Evolutionary conservation across 169 alveolate genomes (phyloP), one percentile per base, ranked within the genome.

Genomic region (Eimeria falciformis): DNA sequence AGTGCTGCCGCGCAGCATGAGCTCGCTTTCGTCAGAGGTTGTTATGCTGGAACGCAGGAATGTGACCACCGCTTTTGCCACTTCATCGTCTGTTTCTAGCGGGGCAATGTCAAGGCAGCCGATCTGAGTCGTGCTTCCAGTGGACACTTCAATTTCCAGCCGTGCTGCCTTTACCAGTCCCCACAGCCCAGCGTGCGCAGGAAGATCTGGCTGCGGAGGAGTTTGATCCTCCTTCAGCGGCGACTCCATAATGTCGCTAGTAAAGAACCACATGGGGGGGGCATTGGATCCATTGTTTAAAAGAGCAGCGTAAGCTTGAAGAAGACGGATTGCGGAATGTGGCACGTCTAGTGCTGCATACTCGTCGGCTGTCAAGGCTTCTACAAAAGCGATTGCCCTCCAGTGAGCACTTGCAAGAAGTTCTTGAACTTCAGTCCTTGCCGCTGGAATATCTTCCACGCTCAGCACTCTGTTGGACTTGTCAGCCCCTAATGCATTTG

Each of bases 161-260:
- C 93, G 89, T 29, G 95, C 95, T 11, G 97, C 94, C 40, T 94
- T 95, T 1, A 94, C 95, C 86, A 96, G 84, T 53, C 96, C 97
- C 97, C 97, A 96, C n/a, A 96, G 93, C 9, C 97, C 97, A 0
- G 95, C 93, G 69, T 94, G 93, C 21, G 87, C 91, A 37, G 97
- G 96, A 17, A 86, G 78, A 43, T 81, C 91, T 1, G 87, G 71
- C 11, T 47, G 77, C 21, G 92, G 92, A 14, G 92, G 73, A 11
- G 82, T 56, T 40, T 55, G 33, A 27, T 53, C 92, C 18, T 33
- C 82, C 23, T 40, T 45, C 25, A 27, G 21, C 29, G 71, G 58
- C 5, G 92, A 33, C 47, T 55, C 75, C 79, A 91, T 82, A 21
- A 71, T 45, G 71, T 75, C 92, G 58, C 85, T 66, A n/a, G 95